Percentiles rank a stretch among this genome's conserved stretches.
phyloP scores from a whole-genome alignment of 73 alveolate species.

The Diophrys sp. region DNA sequence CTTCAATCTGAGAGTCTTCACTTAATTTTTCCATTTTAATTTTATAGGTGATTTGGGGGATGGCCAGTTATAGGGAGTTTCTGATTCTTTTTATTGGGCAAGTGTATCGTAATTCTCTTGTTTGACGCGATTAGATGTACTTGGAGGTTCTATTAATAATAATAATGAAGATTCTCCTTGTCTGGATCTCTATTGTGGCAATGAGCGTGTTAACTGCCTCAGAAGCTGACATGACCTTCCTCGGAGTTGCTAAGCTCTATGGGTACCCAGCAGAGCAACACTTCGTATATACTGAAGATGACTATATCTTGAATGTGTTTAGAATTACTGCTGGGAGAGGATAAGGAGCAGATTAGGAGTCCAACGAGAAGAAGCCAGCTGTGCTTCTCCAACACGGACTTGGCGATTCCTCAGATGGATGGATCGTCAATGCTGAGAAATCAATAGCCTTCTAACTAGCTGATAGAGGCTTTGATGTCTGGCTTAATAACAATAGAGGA shows the following conservation, averaged over 20 bases:
- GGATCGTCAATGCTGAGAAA: constrained; percentile 53
- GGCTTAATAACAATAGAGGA: constrained; percentile 80
- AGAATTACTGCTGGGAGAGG: constrained; percentile 51
- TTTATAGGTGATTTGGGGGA: too few species aligned
- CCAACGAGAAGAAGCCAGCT: constrained; percentile 41
- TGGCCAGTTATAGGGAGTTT: too few species aligned
- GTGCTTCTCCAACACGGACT: constrained; percentile 68
- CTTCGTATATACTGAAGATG: constrained; percentile 80
- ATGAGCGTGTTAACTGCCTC: too few species aligned
- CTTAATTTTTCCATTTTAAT: too few species aligned
- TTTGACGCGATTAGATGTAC: too few species aligned
- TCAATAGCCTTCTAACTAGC: constrained; percentile 55
- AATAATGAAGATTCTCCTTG: too few species aligned
- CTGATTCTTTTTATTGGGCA: too few species aligned
- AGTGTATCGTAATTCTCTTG: too few species aligned
- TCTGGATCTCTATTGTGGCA: too few species aligned
- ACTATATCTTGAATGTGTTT: constrained; percentile 55
- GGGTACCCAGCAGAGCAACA: constrained; percentile 74
- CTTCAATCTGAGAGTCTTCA: too few species aligned
- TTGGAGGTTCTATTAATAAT: too few species aligned
- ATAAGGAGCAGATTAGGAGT: constrained; percentile 9
- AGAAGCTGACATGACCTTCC: constrained; percentile 7
- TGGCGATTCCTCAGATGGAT: constrained; percentile 70
- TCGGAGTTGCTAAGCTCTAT: constrained; percentile 19
- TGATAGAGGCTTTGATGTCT: constrained; percentile 64